Base-by-base conservation (phyloP, 345 rosid genomes). In the Populus alba region DNA sequence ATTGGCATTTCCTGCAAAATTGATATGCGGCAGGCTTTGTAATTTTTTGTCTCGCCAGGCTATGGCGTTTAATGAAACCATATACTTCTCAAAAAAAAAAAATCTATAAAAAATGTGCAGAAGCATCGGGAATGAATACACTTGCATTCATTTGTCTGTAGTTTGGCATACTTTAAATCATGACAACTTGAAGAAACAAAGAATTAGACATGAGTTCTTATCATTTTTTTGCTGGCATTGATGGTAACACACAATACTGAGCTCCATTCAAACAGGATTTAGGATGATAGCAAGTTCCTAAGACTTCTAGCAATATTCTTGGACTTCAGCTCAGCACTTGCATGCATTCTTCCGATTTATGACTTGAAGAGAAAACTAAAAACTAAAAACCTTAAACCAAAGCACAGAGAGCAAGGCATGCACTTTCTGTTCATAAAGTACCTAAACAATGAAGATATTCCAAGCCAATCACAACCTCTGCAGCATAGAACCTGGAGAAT, bases 401-500 rank as follows among this genome's bases (percentile, higher is more conserved):
- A 31, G 41, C 41, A 66, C 41, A 66, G 37, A 29, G 41, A 53
- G 59, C 18, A 51, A 51, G 59, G 59, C 35, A 51, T 51, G 20
- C 59, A 51, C 9, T 38, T 16, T 33, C 61, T 13, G 59, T 43
- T 47, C 7, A 71, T 31, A 25, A 49, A 74, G 47, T 88, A 96
- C 99, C 99, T 87, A 96, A 87, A 88, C 97, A 96, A 67, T 96
- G 99, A 82, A 96, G 97, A 85, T 96, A 96, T 82, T 96, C 99
- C 87, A 96, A 83, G 75, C 92, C 89, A 75, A 89, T 84, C 68
- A 92, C 90, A 18, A 96, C 97, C 85, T 96, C 99, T 43, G 98
- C 98, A 65, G 90, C 97, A 79, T 89, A 96, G 86, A 96, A 96
- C 91, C 99, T 96, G 92, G 69, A 81, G 76, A 81, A 33, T 63